phyloP scores from a whole-genome alignment of 2,329 filamentous ascomycete species.

The Thielaviopsis euricoi region DNA sequence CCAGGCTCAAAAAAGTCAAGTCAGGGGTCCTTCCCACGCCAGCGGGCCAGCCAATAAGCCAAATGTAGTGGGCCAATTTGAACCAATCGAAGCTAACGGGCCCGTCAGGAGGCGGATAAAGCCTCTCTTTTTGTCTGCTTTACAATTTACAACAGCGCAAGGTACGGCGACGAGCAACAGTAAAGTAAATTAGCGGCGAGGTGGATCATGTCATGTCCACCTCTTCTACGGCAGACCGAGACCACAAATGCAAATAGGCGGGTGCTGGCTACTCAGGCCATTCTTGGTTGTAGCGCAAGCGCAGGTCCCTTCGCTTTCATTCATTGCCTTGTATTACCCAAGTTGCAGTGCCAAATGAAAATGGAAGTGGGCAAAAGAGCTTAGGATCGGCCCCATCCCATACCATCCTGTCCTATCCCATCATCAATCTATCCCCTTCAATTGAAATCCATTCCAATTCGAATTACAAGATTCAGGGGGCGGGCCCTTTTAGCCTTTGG shows the following conservation, averaged over 20 bases:
- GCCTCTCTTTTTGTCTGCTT: background rate
- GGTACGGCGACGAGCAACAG: background rate
- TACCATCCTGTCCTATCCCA: background rate
- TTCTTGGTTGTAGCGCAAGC: background rate
- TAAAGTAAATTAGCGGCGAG: background rate
- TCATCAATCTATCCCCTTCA: background rate
- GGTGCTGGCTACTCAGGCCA: background rate
- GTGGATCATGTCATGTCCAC: background rate
- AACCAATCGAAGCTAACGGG: background rate
- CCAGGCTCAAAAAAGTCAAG: conserved; percentile 5
- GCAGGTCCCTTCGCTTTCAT: background rate
- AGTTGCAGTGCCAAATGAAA: background rate
- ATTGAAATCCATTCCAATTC: background rate
- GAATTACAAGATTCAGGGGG: background rate
- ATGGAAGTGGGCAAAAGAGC: background rate
- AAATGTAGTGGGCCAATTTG: background rate
- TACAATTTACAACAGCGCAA: no score
- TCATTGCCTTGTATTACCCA: background rate
- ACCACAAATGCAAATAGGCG: background rate
- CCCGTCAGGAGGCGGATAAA: background rate
- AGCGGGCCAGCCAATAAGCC: conserved; percentile 1
- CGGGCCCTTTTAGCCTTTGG: background rate
- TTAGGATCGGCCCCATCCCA: background rate
- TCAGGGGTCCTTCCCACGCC: conserved; percentile 5
- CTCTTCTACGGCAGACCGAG: background rate